Percentiles rank a stretch among this genome's conserved stretches.
Conservation (phyloP, 164 flowering plant species). For the Malania oleifera region DNA sequence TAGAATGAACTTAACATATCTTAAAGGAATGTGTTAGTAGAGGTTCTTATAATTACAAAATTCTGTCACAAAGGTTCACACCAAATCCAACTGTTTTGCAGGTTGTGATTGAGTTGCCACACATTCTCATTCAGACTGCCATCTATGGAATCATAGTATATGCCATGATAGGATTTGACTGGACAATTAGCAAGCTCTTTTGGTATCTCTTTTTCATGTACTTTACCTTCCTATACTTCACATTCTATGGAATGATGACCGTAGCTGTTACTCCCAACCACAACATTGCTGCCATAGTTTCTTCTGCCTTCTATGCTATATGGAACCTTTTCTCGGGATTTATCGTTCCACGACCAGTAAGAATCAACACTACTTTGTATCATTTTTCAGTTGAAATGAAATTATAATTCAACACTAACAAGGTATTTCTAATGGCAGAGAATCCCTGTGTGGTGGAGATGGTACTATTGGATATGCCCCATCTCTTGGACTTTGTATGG, state of each 20-base stretch:
- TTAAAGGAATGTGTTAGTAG: too few relatives aligned
- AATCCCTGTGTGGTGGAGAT: constrained; percentile 43
- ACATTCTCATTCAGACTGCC: constrained; percentile 30
- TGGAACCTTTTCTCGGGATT: constrained; percentile 55
- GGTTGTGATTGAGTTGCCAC: constrained; percentile 42
- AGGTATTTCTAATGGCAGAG: constrained; percentile 22
- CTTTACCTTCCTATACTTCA: constrained; percentile 40
- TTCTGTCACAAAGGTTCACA: too few relatives aligned
- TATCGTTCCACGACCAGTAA: constrained; percentile 39
- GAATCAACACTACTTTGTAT: neutral
- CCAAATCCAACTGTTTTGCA: constrained; percentile 13
- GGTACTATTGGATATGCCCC: constrained; percentile 36
- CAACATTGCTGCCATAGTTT: constrained; percentile 31
- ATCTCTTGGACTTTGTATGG: constrained; percentile 43
- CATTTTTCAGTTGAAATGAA: neutral
- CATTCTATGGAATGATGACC: constrained; percentile 47
- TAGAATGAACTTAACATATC: too few relatives aligned
- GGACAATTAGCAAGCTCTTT: constrained; percentile 37
- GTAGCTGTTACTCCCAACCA: constrained; percentile 44
- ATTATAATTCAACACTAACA: neutral
- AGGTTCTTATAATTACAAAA: too few relatives aligned
- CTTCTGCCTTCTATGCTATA: constrained; percentile 34
- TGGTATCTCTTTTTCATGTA: constrained; percentile 42
- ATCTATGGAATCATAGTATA: constrained; percentile 40
- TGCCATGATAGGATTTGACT: constrained; percentile 41